Evolutionary conservation across 2,329 filamentous ascomycete species (phyloP).

Genomic region (Penicillium janthinellum): DNA sequence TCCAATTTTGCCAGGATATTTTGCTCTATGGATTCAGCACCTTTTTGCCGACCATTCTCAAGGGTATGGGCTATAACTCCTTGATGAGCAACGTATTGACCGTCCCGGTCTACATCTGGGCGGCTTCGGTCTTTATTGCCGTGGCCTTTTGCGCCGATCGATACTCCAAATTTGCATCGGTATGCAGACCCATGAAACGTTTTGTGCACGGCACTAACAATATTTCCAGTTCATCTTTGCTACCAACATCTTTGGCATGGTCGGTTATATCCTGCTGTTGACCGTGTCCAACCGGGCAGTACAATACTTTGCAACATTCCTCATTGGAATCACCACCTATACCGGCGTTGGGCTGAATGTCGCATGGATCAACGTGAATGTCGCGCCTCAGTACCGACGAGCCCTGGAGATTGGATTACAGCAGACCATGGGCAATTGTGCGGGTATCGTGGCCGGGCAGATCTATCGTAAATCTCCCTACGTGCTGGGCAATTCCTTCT

Average conservation of each 20-base stretch:
- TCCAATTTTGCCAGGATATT: slow-evolving; percentile 57
- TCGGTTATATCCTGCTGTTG: slow-evolving; percentile 55
- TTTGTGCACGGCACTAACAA: slow-evolving; percentile 6
- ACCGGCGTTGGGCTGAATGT: slow-evolving; percentile 50
- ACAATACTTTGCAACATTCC: slow-evolving; percentile 54
- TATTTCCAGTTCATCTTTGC: slow-evolving; percentile 35
- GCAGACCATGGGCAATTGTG: slow-evolving; percentile 52
- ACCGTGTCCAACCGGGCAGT: slow-evolving; percentile 52
- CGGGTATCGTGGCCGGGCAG: slow-evolving; percentile 53
- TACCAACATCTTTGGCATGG: slow-evolving; percentile 48
- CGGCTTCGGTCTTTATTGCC: slow-evolving; percentile 49
- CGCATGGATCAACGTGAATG: slow-evolving; percentile 54
- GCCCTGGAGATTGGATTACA: slow-evolving; percentile 51
- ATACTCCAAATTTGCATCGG: slow-evolving; percentile 33
- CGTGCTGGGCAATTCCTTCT: slow-evolving; percentile 41
- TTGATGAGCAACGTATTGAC: slow-evolving; percentile 57
- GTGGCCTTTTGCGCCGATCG: slow-evolving; percentile 53
- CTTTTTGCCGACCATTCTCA: slow-evolving; percentile 60
- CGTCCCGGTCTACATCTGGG: slow-evolving; percentile 59
- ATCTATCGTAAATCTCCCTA: slow-evolving; percentile 45
- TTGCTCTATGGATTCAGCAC: slow-evolving; percentile 61
- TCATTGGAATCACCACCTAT: slow-evolving; percentile 53
- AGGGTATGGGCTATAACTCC: slow-evolving; percentile 54
- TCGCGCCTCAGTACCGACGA: slow-evolving; percentile 52
- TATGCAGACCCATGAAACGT: slow-evolving; percentile 9